phyloP scores from a whole-genome alignment of 176 grass and related monocot genomes.

The sorghum (Sorghum bicolor) region DNA sequence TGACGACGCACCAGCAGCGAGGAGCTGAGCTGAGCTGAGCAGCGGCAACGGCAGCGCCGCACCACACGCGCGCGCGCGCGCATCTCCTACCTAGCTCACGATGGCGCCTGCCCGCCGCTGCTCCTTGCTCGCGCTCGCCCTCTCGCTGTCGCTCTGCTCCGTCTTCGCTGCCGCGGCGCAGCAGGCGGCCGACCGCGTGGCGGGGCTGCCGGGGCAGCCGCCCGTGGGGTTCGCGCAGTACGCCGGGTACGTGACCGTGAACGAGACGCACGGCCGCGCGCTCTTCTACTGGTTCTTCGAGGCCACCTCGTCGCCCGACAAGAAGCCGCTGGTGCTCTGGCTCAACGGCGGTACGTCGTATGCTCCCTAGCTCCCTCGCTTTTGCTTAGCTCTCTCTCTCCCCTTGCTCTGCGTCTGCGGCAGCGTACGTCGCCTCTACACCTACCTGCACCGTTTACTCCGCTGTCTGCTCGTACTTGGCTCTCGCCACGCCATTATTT shows the following conservation, averaged over 20 bases:
- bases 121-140: background rate
- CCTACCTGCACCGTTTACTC: background rate
- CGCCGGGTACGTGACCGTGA: conserved; percentile 93
- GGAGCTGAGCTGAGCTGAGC: background rate
- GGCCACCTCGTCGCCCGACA: conserved; percentile 42
- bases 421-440: background rate
- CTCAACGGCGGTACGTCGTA: conserved; percentile 83
- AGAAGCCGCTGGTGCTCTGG: conserved; percentile 92
- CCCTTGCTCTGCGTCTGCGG: too few relatives aligned
- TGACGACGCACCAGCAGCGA: conserved; percentile 10
- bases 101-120: background rate
- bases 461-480: background rate
- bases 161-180: background rate
- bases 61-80: too few relatives aligned
- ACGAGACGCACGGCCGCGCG: conserved; percentile 72
- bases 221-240: conserved; percentile 72
- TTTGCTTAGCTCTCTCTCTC: background rate
- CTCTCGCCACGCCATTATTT: background rate
- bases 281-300: conserved; percentile 99
- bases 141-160: conserved; percentile 16
- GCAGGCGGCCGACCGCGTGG: conserved; percentile 78
- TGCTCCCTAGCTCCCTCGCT: too few relatives aligned
- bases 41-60: background rate
- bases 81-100: background rate
- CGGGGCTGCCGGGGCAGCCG: conserved; percentile 75